Conservation (phyloP, 495 filamentous ascomycete genomes). For the Oidiodendron maius region DNA sequence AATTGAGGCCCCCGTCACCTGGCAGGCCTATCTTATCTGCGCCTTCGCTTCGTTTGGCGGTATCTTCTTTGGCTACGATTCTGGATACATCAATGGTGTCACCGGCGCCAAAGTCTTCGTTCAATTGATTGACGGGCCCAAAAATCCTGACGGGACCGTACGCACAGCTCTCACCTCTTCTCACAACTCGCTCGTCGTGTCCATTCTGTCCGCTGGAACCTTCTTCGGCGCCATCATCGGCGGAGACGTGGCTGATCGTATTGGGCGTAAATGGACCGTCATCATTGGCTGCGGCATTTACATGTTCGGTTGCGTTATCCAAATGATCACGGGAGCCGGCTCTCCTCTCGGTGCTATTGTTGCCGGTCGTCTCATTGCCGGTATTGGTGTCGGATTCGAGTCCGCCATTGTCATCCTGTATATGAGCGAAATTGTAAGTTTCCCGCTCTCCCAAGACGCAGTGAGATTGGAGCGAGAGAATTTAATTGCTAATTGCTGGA, state of each 20-base stretch:
- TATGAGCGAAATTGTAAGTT: constrained; percentile 61
- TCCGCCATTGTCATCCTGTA: constrained; percentile 50
- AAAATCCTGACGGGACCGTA: constrained; percentile 1
- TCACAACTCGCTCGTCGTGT: constrained; percentile 60
- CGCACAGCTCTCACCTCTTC: constrained; percentile 4
- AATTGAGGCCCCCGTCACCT: constrained; percentile 56
- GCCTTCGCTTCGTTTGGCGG: constrained; percentile 61
- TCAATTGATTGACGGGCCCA: constrained; percentile 25
- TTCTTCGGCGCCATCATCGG: constrained; percentile 78
- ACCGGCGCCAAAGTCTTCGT: constrained; percentile 55
- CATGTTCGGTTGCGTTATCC: constrained; percentile 68
- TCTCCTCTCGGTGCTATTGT: constrained; percentile 32
- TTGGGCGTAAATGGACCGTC: constrained; percentile 67
- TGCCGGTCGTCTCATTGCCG: constrained; percentile 24
- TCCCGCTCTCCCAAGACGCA: no score
- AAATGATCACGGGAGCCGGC: constrained; percentile 66
- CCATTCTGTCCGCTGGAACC: constrained; percentile 82
- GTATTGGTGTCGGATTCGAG: constrained; percentile 39
- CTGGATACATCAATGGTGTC: constrained; percentile 58
- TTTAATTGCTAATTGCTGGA: no score
- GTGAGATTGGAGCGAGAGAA: no score
- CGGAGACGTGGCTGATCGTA: constrained; percentile 61
- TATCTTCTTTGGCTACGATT: constrained; percentile 60
- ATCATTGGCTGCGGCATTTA: constrained; percentile 62
- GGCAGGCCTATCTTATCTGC: constrained; percentile 61